These are phyloP conservation scores for Globisporangium polare DNA, from an alignment of 352 stramenopile genomes.

Conservation along the genomic window DNA sequence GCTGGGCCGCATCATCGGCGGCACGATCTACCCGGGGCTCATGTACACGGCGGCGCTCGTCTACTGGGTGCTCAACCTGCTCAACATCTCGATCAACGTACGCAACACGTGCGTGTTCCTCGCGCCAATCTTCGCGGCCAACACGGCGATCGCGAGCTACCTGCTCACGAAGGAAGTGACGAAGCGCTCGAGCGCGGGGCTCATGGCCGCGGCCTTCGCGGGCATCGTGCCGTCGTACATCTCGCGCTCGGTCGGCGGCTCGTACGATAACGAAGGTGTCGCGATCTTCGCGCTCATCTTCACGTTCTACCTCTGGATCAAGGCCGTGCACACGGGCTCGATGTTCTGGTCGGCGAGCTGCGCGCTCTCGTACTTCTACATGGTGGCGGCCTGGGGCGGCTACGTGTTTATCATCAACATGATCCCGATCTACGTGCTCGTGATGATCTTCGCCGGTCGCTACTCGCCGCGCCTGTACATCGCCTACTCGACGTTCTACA, in stretches of 20 bases:
- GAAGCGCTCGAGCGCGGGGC: constrained; percentile 80
- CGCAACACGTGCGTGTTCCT: constrained; percentile 92
- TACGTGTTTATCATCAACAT: constrained; percentile 99
- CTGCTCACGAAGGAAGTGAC: constrained; percentile 90
- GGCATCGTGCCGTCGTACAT: constrained; percentile 97
- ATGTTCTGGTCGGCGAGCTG: constrained; percentile 82
- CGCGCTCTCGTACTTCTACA: constrained; percentile 97
- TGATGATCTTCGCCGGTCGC: constrained; percentile 91
- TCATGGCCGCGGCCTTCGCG: constrained; percentile 94
- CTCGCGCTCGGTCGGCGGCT: constrained; percentile 94
- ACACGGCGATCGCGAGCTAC: constrained; percentile 87
- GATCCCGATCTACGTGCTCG: constrained; percentile 94
- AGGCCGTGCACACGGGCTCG: constrained; percentile 88
- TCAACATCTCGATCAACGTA: constrained; percentile 92
- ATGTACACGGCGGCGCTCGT: constrained; percentile 89
- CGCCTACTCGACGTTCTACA: constrained; percentile 97
- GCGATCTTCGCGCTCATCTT: constrained; percentile 97
- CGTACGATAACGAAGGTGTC: constrained; percentile 98
- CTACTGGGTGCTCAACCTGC: constrained; percentile 88
- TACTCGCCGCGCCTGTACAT: constrained; percentile 95
- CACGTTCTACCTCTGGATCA: constrained; percentile 97
- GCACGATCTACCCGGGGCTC: constrained; percentile 92
- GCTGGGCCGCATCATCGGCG: constrained; percentile 89
- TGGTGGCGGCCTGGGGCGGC: constrained; percentile 95
- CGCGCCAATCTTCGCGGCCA: constrained; percentile 87